Evolutionary conservation across 768 basidiomycete genomes (phyloP).

Genomic region (Kwoniella dejecticola): DNA sequence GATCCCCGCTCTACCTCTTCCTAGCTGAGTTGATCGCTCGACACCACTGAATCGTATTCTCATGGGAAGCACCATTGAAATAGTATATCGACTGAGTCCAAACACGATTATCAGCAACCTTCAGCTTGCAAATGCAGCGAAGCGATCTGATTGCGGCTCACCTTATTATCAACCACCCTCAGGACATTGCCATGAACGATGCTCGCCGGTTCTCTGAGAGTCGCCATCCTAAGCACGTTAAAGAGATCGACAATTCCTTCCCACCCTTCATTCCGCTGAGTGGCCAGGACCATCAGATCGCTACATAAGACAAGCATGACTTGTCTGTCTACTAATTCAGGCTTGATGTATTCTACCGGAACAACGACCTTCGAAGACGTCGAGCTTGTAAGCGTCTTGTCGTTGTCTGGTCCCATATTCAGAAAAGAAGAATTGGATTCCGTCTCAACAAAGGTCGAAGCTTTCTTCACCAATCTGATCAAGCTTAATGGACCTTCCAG

Average conservation of each 20-base stretch:
- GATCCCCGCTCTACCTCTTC: slow-evolving; percentile 19
- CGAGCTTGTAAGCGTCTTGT: slow-evolving; percentile 57
- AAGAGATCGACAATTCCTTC: slow-evolving; percentile 81
- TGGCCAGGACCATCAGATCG: slow-evolving; percentile 87
- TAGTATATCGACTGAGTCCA: slow-evolving; percentile 46
- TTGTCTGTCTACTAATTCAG: slow-evolving; percentile 66
- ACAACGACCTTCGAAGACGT: slow-evolving; percentile 66
- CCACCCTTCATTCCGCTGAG: slow-evolving; percentile 80
- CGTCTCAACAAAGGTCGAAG: slow-evolving; percentile 76
- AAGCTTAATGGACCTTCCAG: slow-evolving; percentile 86
- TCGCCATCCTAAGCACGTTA: slow-evolving; percentile 95
- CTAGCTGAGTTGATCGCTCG: slow-evolving; percentile 48
- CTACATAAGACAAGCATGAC: slow-evolving; percentile 59
- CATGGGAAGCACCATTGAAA: slow-evolving; percentile 35
- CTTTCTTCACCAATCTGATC: slow-evolving; percentile 87
- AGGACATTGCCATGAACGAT: slow-evolving; percentile 76
- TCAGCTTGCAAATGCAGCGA: not conserved
- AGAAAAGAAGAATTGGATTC: slow-evolving; percentile 20
- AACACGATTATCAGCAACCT: not conserved
- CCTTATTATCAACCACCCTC: slow-evolving; percentile 54
- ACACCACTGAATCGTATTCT: slow-evolving; percentile 35
- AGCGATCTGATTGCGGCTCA: slow-evolving; percentile 20
- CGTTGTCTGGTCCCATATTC: slow-evolving; percentile 17
- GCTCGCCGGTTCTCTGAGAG: slow-evolving; percentile 82
- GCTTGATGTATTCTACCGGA: slow-evolving; percentile 86